Evolutionary conservation across 768 basidiomycete genomes (phyloP).

Genomic region (Kwoniella dejecticola): DNA sequence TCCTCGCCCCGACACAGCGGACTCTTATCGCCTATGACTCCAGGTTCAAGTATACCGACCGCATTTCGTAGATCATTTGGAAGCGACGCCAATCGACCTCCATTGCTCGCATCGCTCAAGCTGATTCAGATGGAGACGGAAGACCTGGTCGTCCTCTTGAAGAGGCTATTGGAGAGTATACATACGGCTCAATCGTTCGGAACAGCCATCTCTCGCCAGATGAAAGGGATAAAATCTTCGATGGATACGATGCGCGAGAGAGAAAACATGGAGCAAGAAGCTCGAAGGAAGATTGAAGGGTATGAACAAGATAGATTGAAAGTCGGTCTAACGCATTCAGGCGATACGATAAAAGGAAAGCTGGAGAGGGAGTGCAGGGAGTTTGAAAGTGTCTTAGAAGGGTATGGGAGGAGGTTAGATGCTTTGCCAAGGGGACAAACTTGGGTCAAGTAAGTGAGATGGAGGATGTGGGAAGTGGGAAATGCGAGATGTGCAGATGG

Average conservation of each 20-base stretch:
- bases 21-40: too few relatives aligned
- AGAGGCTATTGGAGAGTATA: constrained; percentile 19
- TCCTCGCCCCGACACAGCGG: too few relatives aligned
- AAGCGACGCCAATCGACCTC: background rate
- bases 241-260: constrained; percentile 10
- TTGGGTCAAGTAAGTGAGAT: background rate
- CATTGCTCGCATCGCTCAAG: background rate
- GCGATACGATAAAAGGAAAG: background rate
- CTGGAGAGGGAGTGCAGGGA: constrained; percentile 16
- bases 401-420: constrained; percentile 10
- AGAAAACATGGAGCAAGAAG: constrained; percentile 20
- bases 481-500: too few relatives aligned
- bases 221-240: constrained; percentile 24
- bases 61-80: too few relatives aligned
- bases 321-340: constrained; percentile 9
- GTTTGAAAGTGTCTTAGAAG: constrained; percentile 13
- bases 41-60: too few relatives aligned
- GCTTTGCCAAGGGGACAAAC: background rate
- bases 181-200: constrained; percentile 18
- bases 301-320: constrained; percentile 24
- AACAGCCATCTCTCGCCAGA: constrained; percentile 13
- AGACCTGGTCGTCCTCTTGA: constrained; percentile 5
- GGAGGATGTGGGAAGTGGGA: too few relatives aligned
- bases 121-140: background rate
- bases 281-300: constrained; percentile 20